A percentile compares a stretch with the other conserved stretches of the same genome.
Evolutionary conservation across 1,139 yeast genomes (phyloP).

Genomic region (Saccharomyces pastorianus): DNA sequence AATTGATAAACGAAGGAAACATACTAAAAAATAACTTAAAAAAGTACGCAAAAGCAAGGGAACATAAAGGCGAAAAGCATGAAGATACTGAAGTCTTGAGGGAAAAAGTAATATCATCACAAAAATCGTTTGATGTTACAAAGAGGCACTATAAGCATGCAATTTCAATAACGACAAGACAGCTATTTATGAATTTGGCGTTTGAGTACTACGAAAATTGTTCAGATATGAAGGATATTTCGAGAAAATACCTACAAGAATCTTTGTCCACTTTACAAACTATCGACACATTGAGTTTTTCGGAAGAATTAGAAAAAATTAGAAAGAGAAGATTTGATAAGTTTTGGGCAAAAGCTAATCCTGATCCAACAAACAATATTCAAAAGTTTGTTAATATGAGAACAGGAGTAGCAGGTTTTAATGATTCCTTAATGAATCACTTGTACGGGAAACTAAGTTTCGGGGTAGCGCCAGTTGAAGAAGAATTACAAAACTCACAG

Average conservation of each 20-base stretch:
- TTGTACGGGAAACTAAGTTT: slow-evolving; percentile 16
- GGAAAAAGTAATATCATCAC: slow-evolving; percentile 20
- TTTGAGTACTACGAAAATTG: slow-evolving; percentile 21
- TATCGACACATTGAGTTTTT: slow-evolving; percentile 13
- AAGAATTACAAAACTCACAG: neutral
- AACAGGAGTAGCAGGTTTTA: slow-evolving; percentile 23
- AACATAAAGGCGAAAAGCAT: slow-evolving; percentile 20
- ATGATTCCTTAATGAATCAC: slow-evolving; percentile 24
- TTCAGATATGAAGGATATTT: slow-evolving; percentile 19
- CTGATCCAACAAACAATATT: slow-evolving; percentile 21
- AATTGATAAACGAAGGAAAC: slow-evolving; percentile 19
- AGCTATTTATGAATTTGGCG: slow-evolving; percentile 19
- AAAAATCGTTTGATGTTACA: slow-evolving; percentile 16
- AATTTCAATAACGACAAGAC: slow-evolving; percentile 20
- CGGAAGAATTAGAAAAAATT: slow-evolving; percentile 20
- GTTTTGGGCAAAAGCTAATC: slow-evolving; percentile 22
- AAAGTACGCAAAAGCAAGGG: slow-evolving; percentile 15
- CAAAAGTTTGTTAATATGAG: slow-evolving; percentile 21
- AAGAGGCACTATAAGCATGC: slow-evolving; percentile 21
- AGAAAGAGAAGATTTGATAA: slow-evolving; percentile 21
- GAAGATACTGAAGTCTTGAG: slow-evolving; percentile 21
- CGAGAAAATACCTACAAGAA: slow-evolving; percentile 15
- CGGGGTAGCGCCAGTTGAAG: neutral
- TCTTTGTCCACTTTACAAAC: slow-evolving; percentile 18
- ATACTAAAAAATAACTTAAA: slow-evolving; percentile 15